Base-by-base conservation (phyloP, 495 filamentous ascomycete genomes). In the Penicillium ucsense region DNA sequence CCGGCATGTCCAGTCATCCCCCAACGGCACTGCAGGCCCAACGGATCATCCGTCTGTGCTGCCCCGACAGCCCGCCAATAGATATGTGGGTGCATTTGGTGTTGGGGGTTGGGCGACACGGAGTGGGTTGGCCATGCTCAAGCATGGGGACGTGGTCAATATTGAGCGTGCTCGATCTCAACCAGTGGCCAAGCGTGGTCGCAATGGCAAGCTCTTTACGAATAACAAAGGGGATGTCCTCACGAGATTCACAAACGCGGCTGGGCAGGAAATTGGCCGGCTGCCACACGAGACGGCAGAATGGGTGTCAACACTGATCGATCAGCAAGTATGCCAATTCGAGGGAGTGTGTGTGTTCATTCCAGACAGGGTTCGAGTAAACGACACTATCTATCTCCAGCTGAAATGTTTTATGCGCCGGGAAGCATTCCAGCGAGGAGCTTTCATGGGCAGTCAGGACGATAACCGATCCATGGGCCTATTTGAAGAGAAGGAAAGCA, bases 81-180 rank as follows among this genome's bases (percentile, higher is more conserved):
- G 94, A 58, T 98, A 95, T 59, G 74, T 97, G 41, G 92, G 92
- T 30, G 86, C 88, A 0, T 94, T 97, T 67, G 92, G 94, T 10
- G 90, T 87, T 5, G 86, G 81, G 31, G 91, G 81, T 6, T 98
- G 92, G 92, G 79, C 88, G 36, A 97, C 92, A n/a, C 78, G 80
- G 54, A 95, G 87, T 58, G 92, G 92, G 3, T 68, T 59, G 3
- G 77, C 73, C 30, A 62, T 95, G 5, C 49, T 97, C 35, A 82
- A 78, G 43, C 84, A 91, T 57, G 87, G 82, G 2, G 89, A 96
- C 50, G 42, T 63, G 20, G 81, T 96, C 51, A 83, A 74, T 41
- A 95, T 98, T 42, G 92, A 96, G 63, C 83, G 92, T 31, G 81
- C 87, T 43, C 90, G 82, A 64, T 83, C 83, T 5, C 81, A 82